Conservation (phyloP, 768 basidiomycete genomes). For the Panaeolus cyanescens region DNA sequence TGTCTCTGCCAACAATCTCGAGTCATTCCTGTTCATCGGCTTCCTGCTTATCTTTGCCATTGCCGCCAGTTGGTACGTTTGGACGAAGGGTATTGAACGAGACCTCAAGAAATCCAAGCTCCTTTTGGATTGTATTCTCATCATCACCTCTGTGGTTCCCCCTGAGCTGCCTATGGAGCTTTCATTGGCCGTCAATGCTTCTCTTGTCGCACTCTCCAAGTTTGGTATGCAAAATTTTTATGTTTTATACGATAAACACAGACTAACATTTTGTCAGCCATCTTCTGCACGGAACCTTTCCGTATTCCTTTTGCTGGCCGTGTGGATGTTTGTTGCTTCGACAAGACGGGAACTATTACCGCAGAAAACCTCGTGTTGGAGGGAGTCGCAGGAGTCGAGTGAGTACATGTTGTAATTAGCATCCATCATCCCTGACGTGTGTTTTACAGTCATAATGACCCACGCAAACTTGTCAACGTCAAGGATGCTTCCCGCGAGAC, state of each 20-base stretch:
- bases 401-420: constrained; percentile 28
- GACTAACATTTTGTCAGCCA: constrained; percentile 54
- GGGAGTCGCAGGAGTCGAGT: constrained; percentile 92
- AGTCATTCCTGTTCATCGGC: constrained; percentile 96
- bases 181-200: constrained; percentile 93
- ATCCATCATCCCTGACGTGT: constrained; percentile 6
- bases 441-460: constrained; percentile 39
- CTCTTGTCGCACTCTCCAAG: constrained; percentile 90
- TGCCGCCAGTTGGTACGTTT: constrained; percentile 97
- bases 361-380: constrained; percentile 94
- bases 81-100: constrained; percentile 94
- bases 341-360: constrained; percentile 99
- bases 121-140: constrained; percentile 91
- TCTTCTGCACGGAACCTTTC: constrained; percentile 99
- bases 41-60: constrained; percentile 97
- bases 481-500: constrained; percentile 78
- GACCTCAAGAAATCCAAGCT: constrained; percentile 94
- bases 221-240: constrained; percentile 60
- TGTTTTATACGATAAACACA: not conserved
- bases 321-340: constrained; percentile 98
- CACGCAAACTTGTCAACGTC: constrained; percentile 72
- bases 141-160: constrained; percentile 96
- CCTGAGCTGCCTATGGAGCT: constrained; percentile 99
- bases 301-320: constrained; percentile 94
- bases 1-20: constrained; percentile 93